These are phyloP conservation scores for Zymoseptoria crescenta DNA, from an alignment of 2,329 filamentous ascomycete genomes.

Conservation along the genomic window DNA sequence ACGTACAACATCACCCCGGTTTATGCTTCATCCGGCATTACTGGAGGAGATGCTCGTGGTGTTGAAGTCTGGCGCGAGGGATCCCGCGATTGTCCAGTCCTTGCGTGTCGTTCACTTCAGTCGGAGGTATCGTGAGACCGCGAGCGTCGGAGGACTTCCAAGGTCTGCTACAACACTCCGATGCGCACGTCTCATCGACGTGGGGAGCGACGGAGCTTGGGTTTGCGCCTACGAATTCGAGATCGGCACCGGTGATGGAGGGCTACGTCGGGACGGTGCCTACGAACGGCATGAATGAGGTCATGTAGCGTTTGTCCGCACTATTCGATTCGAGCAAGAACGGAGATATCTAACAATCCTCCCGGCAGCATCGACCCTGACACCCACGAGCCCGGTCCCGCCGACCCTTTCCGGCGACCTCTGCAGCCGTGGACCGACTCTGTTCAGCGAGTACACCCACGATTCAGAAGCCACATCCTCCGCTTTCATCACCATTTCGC, in stretches of 20 bases:
- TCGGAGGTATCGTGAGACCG: not conserved
- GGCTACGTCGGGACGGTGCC: not conserved
- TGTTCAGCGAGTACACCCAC: slow-evolving; percentile 2
- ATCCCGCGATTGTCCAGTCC: too few relatives aligned
- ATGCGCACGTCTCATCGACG: not conserved
- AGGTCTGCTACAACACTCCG: not conserved
- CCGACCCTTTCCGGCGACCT: slow-evolving; percentile 1
- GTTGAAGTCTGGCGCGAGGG: too few relatives aligned
- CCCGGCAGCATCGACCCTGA: slow-evolving; percentile 2
- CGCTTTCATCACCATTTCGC: not conserved
- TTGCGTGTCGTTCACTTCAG: too few relatives aligned
- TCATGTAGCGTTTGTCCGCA: too few relatives aligned
- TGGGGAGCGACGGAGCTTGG: not conserved
- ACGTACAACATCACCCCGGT: not conserved
- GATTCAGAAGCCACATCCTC: not conserved
- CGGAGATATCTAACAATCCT: too few relatives aligned
- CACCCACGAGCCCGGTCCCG: not conserved
- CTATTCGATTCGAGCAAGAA: too few relatives aligned
- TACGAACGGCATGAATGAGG: not conserved
- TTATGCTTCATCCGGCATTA: not conserved
- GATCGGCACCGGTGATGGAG: not conserved
- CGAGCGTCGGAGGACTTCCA: not conserved
- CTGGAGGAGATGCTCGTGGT: not conserved
- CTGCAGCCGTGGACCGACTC: not conserved
- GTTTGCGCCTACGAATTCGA: not conserved